A percentile compares a stretch with the other conserved stretches of the same genome.
These are phyloP conservation scores for Pythium periplocum DNA, from an alignment of 352 stramenopile genomes.

Conservation along the genomic window DNA sequence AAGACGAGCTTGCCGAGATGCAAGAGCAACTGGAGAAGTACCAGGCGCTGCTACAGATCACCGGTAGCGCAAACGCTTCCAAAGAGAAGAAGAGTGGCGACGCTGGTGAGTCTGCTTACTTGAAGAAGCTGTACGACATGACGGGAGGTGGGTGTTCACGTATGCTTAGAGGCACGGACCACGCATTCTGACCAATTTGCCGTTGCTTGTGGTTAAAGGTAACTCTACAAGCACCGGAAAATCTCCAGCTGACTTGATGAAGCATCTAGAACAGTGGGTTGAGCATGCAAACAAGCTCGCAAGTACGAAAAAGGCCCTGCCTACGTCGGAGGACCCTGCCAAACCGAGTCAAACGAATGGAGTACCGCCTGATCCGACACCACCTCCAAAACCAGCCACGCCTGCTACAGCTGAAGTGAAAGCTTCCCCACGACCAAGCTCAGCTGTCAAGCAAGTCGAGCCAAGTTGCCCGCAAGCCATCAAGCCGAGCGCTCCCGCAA, in stretches of 20 bases:
- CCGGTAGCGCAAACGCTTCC: constrained; percentile 2
- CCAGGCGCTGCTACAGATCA: constrained; percentile 70
- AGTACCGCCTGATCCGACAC: too few relatives aligned
- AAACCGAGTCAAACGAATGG: background rate
- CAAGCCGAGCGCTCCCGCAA: too few relatives aligned
- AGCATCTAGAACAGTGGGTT: background rate
- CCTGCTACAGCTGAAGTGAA: too few relatives aligned
- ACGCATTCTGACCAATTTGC: too few relatives aligned
- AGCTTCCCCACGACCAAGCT: too few relatives aligned
- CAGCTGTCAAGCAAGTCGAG: too few relatives aligned
- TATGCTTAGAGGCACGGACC: too few relatives aligned
- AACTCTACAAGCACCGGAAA: background rate
- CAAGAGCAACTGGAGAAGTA: constrained; percentile 85
- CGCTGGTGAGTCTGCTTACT: constrained; percentile 8
- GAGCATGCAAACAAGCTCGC: constrained; percentile 1
- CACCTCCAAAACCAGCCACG: too few relatives aligned
- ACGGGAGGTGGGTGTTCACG: constrained; percentile 23
- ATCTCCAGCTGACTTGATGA: background rate
- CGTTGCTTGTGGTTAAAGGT: too few relatives aligned
- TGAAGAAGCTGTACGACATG: constrained; percentile 35
- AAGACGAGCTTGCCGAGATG: constrained; percentile 79
- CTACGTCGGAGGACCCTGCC: too few relatives aligned
- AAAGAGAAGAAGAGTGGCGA: constrained; percentile 6
- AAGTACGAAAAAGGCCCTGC: background rate
- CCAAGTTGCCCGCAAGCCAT: too few relatives aligned